Conservation (phyloP, 257 asterid species). For the Ballota nigra region DNA sequence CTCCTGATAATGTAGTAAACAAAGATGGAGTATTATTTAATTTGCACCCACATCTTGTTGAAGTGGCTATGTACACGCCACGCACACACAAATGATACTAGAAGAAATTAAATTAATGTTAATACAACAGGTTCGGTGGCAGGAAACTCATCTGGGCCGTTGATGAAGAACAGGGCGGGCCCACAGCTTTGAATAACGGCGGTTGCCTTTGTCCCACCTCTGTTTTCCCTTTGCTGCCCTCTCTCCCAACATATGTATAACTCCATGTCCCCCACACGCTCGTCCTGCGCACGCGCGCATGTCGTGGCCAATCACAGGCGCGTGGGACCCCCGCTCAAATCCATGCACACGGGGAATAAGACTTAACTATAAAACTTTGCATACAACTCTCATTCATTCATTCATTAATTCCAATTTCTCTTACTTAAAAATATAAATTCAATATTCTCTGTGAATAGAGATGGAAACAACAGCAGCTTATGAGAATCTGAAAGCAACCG, state of each 20-base stretch:
- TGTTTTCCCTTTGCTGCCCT: slow-evolving; percentile 29
- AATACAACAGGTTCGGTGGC: no score
- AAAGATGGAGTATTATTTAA: no score
- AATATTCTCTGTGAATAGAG: background rate
- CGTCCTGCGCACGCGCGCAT: slow-evolving; percentile 8
- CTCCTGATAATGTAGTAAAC: no score
- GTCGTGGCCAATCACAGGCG: background rate
- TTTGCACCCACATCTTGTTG: no score
- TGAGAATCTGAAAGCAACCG: slow-evolving; percentile 67
- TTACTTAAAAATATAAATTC: background rate
- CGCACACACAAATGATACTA: background rate
- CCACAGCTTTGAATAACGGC: slow-evolving; percentile 42
- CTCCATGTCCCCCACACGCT: slow-evolving; percentile 35
- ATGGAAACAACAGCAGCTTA: slow-evolving; percentile 28
- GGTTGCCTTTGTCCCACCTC: slow-evolving; percentile 46
- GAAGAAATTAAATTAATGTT: no score
- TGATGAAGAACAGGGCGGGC: background rate
- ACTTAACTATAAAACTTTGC: background rate
- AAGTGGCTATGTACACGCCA: background rate
- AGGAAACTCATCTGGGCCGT: slow-evolving; percentile 23
- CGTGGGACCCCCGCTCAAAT: background rate
- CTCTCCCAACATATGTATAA: slow-evolving; percentile 26
- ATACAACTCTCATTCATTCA: no score
- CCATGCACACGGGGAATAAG: slow-evolving; percentile 33
- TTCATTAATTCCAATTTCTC: no score